Base-by-base conservation (phyloP, 768 basidiomycete species). In the Lentinula boryana region DNA sequence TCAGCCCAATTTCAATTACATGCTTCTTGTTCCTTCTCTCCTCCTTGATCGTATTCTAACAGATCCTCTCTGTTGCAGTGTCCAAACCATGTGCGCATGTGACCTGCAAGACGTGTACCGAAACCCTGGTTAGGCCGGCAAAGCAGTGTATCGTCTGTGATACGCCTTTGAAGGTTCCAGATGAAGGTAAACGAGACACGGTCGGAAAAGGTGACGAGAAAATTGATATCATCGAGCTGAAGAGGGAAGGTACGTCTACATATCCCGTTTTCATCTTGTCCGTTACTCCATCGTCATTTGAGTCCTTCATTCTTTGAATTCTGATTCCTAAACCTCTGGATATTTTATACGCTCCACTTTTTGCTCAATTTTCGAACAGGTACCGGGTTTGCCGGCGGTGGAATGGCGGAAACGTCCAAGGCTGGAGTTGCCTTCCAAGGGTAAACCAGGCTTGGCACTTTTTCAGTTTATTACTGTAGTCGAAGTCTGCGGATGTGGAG, bases 371-470 rank as follows among this genome's bases (percentile, higher is more conserved):
- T 10, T 53, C 16, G 13, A 38, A 8, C 58, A 93, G 91, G 93
- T 27, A 98, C 95, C 9, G 95, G 95, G 0, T 98, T 91, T 68
- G 94, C 95, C 7, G 90, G 91, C 57, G 95, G 95, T n/a, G 95
- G 95, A 5, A 73, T 93, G 65, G 93, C 94, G n/a, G 93, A 96
- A 74, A 89, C 90, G 0, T 86, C 84, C 40, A 88, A 84, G 70
- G 78, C 77, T 32, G 93, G 93, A 1, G 75, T 93, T 12, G 88
- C 93, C 0, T 96, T 98, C 77, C 93, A 95, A 69, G 93, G 91
- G 46, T 94, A 68, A 27, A 27, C 27, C 27, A 27, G 27, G 27
- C 27, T 27, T 27, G 27, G 27, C 27, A 27, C 27, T 27, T 27
- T 27, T 27, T 27, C 27, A 27, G 27, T 27, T 27, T 27, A 27